Evolutionary conservation across 1,284 basidiomycete species (phyloP).

Genomic region (Mycocalia duriaeana): DNA sequence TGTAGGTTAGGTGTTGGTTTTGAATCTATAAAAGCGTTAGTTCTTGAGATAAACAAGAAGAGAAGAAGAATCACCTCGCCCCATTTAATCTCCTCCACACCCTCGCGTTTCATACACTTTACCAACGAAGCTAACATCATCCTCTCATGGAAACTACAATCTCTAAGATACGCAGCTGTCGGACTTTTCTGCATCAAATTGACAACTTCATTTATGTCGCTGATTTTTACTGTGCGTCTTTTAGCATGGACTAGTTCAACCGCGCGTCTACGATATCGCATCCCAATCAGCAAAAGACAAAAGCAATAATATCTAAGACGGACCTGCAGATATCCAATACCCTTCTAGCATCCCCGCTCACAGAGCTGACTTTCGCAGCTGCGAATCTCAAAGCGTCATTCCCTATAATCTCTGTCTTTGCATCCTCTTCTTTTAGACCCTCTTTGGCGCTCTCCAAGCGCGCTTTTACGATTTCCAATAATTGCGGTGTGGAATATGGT

Average conservation of each 20-base stretch:
- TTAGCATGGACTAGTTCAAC: constrained; percentile 71
- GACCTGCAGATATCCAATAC: constrained; percentile 91
- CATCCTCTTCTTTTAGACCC: constrained; percentile 33
- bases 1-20: constrained; percentile 63
- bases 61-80: constrained; percentile 55
- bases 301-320: constrained; percentile 7
- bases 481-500: constrained; percentile 80
- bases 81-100: constrained; percentile 85
- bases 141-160: constrained; percentile 82
- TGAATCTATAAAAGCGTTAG: constrained; percentile 46
- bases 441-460: constrained; percentile 63
- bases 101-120: constrained; percentile 79
- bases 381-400: constrained; percentile 86
- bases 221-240: constrained; percentile 56
- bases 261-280: constrained; percentile 53
- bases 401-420: constrained; percentile 50
- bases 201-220: constrained; percentile 80
- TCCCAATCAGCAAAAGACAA: constrained; percentile 1
- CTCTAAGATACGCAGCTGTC: constrained; percentile 75
- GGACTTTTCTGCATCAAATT: constrained; percentile 90
- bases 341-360: constrained; percentile 92
- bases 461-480: constrained; percentile 84
- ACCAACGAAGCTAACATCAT: constrained; percentile 87
- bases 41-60: constrained; percentile 5
- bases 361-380: constrained; percentile 86